Conservation (phyloP, 495 filamentous ascomycete species). For the Acidomyces sp. region DNA sequence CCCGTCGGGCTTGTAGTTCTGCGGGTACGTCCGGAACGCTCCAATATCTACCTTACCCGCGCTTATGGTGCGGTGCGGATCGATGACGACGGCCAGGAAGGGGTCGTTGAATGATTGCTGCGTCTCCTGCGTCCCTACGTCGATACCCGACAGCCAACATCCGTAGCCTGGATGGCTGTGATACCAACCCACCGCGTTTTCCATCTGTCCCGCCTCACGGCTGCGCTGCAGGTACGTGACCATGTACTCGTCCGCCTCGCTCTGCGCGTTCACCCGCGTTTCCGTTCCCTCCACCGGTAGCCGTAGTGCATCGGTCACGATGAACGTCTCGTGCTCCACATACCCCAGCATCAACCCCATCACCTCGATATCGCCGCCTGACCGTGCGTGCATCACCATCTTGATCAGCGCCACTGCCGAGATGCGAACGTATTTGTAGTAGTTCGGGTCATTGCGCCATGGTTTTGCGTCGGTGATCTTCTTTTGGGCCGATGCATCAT, state of each 20-base stretch:
- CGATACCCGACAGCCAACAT: slow-evolving; percentile 95
- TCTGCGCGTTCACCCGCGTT: slow-evolving; percentile 89
- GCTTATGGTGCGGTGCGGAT: slow-evolving; percentile 90
- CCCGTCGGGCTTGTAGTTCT: slow-evolving; percentile 46
- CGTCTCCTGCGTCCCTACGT: slow-evolving; percentile 72
- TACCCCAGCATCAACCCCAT: slow-evolving; percentile 99
- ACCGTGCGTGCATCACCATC: slow-evolving; percentile 98
- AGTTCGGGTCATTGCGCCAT: slow-evolving; percentile 68
- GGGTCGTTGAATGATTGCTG: slow-evolving; percentile 78
- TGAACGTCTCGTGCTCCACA: slow-evolving; percentile 66
- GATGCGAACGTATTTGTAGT: slow-evolving; percentile 90
- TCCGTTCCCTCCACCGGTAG: slow-evolving; percentile 96
- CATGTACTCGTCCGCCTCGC: slow-evolving; percentile 95
- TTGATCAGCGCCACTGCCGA: slow-evolving; percentile 89
- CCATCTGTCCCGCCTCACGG: slow-evolving; percentile 57
- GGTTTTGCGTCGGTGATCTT: slow-evolving; percentile 47
- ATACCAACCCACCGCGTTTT: slow-evolving; percentile 97
- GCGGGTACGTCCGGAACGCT: slow-evolving; percentile 83
- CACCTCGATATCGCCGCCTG: slow-evolving; percentile 79
- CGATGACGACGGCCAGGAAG: slow-evolving; percentile 91
- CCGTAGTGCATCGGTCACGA: slow-evolving; percentile 88
- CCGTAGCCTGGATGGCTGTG: slow-evolving; percentile 96
- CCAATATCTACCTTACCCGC: slow-evolving; percentile 95
- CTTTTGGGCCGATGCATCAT: slow-evolving; percentile 54
- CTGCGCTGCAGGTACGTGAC: slow-evolving; percentile 64